Conservation (phyloP, 129 eudicot genomes). For the Flaveria robusta region DNA sequence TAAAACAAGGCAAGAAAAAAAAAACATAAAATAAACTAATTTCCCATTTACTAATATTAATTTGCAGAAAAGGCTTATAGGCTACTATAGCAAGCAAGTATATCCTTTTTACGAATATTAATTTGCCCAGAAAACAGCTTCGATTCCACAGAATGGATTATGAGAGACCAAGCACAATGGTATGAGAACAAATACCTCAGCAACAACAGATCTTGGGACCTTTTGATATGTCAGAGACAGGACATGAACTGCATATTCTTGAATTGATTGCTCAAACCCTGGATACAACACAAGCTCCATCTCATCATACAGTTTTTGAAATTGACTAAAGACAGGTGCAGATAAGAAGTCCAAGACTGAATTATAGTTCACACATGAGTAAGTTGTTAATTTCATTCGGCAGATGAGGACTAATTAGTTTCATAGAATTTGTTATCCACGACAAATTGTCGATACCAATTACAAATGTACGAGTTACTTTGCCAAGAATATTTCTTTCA, state of each 20-base stretch:
- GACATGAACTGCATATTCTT: constrained; percentile 79
- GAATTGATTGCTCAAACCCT: constrained; percentile 97
- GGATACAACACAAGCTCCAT: constrained; percentile 15
- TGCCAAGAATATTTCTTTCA: background rate
- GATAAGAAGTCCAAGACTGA: background rate
- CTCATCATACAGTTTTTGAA: background rate
- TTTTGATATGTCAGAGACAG: constrained; percentile 82
- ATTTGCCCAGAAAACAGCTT: background rate
- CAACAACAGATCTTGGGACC: constrained; percentile 69
- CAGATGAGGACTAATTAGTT: background rate
- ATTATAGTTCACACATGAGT: background rate
- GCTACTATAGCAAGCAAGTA: too few relatives aligned
- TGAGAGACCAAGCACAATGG: too few relatives aligned
- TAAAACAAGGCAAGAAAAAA: background rate
- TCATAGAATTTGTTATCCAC: background rate
- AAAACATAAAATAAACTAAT: background rate
- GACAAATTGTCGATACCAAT: background rate
- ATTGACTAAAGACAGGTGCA: background rate
- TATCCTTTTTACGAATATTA: background rate
- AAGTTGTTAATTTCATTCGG: background rate
- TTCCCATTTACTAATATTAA: background rate
- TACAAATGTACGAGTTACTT: background rate
- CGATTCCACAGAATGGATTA: background rate
- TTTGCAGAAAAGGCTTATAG: background rate
- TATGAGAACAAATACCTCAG: constrained; percentile 61